These are phyloP conservation scores for Isabelozyma rhagii DNA, from an alignment of 805 yeast genomes.

Conservation along the genomic window DNA sequence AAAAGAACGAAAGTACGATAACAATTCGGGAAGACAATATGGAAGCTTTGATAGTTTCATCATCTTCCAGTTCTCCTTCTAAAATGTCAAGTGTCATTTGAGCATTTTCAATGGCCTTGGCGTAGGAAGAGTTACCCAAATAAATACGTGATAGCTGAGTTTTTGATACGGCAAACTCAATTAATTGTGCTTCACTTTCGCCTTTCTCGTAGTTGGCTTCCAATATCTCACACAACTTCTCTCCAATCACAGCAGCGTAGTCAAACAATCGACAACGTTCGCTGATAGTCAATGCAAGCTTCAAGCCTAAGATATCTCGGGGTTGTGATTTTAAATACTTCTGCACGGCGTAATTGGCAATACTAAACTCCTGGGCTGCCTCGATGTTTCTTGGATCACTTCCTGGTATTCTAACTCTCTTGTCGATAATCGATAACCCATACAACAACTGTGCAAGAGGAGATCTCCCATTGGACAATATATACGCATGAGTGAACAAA, in stretches of 20 bases:
- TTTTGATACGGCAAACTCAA: conserved; percentile 56
- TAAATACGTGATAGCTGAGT: conserved; percentile 70
- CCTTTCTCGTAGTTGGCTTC: conserved; percentile 56
- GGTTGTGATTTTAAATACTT: conserved; percentile 64
- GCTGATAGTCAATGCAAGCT: conserved; percentile 50
- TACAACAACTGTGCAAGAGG: conserved; percentile 69
- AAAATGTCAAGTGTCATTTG: conserved; percentile 50
- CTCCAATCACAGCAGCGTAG: conserved; percentile 48
- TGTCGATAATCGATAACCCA: conserved; percentile 55
- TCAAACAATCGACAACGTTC: conserved; percentile 71
- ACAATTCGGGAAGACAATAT: conserved; percentile 62
- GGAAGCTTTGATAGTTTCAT: conserved; percentile 16
- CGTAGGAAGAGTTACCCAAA: conserved; percentile 58
- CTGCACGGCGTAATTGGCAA: conserved; percentile 65
- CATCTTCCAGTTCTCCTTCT: conserved; percentile 33
- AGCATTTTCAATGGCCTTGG: conserved; percentile 58
- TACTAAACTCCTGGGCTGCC: conserved; percentile 60
- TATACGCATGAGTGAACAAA: conserved; percentile 73
- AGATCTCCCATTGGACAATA: conserved; percentile 70
- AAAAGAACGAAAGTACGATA: conserved; percentile 70
- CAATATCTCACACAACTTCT: conserved; percentile 43
- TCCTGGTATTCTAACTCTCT: conserved; percentile 37
- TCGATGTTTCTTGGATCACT: conserved; percentile 54
- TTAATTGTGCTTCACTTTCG: conserved; percentile 47
- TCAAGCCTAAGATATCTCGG: conserved; percentile 53